phyloP scores from a whole-genome alignment of 139 green algal genomes.

The Chlorella sp. region DNA sequence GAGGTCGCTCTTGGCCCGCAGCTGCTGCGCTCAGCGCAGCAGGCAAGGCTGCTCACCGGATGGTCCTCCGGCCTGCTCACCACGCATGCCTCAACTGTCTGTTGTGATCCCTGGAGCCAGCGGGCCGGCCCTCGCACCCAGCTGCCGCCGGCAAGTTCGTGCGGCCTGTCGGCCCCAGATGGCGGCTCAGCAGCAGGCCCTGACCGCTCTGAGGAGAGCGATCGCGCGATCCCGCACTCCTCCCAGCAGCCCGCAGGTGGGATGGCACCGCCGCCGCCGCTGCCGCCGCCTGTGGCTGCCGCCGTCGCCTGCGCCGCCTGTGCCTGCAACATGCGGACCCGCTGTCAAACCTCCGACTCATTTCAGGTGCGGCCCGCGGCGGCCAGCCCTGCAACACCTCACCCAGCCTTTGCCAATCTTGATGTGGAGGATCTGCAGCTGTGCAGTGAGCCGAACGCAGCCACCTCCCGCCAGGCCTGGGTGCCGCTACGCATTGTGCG shows the following conservation, averaged over 20 bases:
- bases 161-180: too few species aligned
- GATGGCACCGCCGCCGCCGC: neutral
- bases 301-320: neutral
- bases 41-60: too few species aligned
- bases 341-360: neutral
- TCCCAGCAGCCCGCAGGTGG: neutral
- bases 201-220: too few species aligned
- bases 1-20: too few species aligned
- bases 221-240: too few species aligned
- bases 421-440: conserved; percentile 40
- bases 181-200: too few species aligned
- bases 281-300: neutral
- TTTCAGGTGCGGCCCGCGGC: neutral
- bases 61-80: too few species aligned
- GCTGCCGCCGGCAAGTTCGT: too few species aligned
- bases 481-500: conserved; percentile 60
- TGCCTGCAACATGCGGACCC: neutral
- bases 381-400: neutral
- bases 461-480: conserved; percentile 55
- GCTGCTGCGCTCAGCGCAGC: too few species aligned
- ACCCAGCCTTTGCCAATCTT: neutral
- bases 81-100: too few species aligned
- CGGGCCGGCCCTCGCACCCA: too few species aligned
- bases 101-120: too few species aligned
- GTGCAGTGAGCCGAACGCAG: neutral